Evolutionary conservation across 768 basidiomycete species (phyloP).

Genomic region (Paxillus ammoniavirescens): DNA sequence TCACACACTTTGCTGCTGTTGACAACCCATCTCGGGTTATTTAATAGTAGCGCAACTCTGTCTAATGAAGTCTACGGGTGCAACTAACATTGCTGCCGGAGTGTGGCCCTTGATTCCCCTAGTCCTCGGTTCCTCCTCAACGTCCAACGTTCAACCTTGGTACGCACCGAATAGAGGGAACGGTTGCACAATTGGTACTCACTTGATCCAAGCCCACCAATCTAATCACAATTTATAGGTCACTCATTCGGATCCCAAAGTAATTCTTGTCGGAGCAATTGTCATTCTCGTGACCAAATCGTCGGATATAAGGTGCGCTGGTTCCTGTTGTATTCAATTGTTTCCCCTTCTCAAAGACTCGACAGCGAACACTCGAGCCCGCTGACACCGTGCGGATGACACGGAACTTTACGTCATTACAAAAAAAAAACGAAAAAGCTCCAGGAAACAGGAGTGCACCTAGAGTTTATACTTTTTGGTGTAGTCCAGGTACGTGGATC

Average conservation of each 20-base stretch:
- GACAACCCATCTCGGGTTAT: constrained; percentile 8
- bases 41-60: constrained; percentile 7
- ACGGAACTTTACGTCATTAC: not conserved
- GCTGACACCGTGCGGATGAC: too few relatives aligned
- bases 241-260: not conserved
- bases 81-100: not conserved
- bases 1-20: constrained; percentile 7
- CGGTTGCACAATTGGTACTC: not conserved
- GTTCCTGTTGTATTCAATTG: constrained; percentile 4
- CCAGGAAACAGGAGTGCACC: too few relatives aligned
- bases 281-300: constrained; percentile 18
- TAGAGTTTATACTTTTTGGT: too few relatives aligned
- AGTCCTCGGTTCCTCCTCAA: not conserved
- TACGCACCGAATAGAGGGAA: not conserved
- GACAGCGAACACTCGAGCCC: not conserved
- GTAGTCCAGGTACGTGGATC: too few relatives aligned
- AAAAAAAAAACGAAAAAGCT: too few relatives aligned
- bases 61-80: not conserved
- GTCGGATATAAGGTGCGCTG: constrained; percentile 27
- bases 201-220: too few relatives aligned
- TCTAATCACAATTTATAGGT: too few relatives aligned
- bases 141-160: too few relatives aligned
- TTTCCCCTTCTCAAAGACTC: constrained; percentile 21
- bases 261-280: constrained; percentile 20
- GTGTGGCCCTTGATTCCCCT: not conserved